Evolutionary conservation across 2,329 filamentous ascomycete species (phyloP), one percentile per base, ranked within the genome.

Genomic region (Fusarium annulatum): DNA sequence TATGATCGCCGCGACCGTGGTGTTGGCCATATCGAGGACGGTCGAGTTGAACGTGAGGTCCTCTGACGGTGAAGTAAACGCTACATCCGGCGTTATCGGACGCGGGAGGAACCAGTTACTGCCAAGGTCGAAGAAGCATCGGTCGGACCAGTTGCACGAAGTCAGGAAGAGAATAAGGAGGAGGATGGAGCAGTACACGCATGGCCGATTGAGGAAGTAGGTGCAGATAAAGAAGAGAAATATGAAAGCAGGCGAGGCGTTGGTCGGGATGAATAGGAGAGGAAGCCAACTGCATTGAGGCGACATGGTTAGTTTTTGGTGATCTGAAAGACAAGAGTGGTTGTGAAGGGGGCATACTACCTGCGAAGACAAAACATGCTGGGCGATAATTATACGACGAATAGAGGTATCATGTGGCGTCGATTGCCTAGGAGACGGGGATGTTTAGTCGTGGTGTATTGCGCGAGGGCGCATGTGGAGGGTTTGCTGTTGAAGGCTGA

Each of bases 131-230:
- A 98, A 96, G 85, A 98, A 96, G 81, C 94, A 96, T 61, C 91
- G 91, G 81, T 95, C 93, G 75, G 92, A 93, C 94, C 94, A 96
- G 88, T 95, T 92, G 83, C 94, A 96, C 33, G 93, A 95, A 33
- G 95, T 97, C 75, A 95, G 89, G 86, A 98, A 97, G 77, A 99
- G 94, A 77, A 98, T 95, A 74, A 97, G 89, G 55, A 99, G 94
- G 61, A 99, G 92, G 71, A 98, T 91, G 69, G 95, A 97, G 89
- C 96, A 99, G 88, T 99, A 99, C 77, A 97, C 92, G 86, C 96
- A 99, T 61, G 96, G 96, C 62, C 96, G 92, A 85, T 98, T 97
- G 78, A 99, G 91, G 84, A 97, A 94, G 87, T 97, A 98, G 74
- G 95, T 97, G 82, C 95, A 94, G 74, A 94, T 88, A 85, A 99